phyloP scores from a whole-genome alignment of 2,329 filamentous ascomycete genomes.

The Massarina eburnea region DNA sequence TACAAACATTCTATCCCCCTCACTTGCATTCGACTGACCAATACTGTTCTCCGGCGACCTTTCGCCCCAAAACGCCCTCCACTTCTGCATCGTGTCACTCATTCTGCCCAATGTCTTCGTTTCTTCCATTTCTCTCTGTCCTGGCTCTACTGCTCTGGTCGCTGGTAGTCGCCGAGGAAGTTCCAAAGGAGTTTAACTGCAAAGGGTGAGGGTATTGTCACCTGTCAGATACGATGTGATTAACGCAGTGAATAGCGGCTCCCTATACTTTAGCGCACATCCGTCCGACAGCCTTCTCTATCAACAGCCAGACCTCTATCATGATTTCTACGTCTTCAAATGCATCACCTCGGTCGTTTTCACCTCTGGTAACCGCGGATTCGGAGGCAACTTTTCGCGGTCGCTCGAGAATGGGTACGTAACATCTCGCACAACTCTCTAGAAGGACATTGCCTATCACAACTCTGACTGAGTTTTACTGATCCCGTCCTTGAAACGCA shows the following conservation, averaged over 20 bases:
- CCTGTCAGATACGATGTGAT: neutral
- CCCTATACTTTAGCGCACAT: slow-evolving; percentile 31
- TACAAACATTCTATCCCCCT: neutral
- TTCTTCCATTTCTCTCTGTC: slow-evolving; percentile 2
- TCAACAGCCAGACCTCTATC: slow-evolving; percentile 31
- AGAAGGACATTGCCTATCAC: no score
- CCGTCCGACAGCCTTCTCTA: slow-evolving; percentile 29
- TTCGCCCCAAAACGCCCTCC: neutral
- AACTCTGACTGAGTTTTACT: no score
- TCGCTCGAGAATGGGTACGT: slow-evolving; percentile 22
- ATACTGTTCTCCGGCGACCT: neutral
- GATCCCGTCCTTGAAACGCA: no score
- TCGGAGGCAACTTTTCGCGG: slow-evolving; percentile 13
- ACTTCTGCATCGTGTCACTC: neutral
- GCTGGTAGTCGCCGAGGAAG: neutral
- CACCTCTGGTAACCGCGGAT: slow-evolving; percentile 26
- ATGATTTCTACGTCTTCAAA: slow-evolving; percentile 29
- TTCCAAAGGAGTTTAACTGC: neutral
- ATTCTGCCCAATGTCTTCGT: neutral
- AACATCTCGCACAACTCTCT: no score
- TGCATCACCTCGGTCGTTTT: slow-evolving; percentile 29
- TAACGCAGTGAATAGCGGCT: slow-evolving; percentile 20
- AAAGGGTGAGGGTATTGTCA: neutral
- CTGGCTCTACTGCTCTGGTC: neutral
- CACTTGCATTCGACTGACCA: neutral